Evolutionary conservation across 2,329 filamentous ascomycete species (phyloP).

Genomic region (Sphaerulina musiva): DNA sequence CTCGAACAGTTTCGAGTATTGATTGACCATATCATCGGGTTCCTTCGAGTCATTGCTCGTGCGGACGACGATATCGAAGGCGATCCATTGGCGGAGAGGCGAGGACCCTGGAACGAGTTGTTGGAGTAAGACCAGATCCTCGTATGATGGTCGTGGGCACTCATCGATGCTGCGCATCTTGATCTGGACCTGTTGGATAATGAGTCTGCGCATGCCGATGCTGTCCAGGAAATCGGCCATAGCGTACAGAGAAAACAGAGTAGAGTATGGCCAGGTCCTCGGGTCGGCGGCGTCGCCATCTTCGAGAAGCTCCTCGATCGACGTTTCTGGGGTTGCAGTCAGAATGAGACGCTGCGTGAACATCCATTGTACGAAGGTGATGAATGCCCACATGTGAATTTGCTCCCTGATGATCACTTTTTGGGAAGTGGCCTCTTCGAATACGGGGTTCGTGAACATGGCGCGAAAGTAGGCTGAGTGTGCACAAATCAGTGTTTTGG

Average conservation of each 20-base stretch:
- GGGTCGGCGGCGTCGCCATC: neutral
- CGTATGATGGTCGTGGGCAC: neutral
- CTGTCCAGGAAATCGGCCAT: slow-evolving; percentile 14
- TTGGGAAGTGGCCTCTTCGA: neutral
- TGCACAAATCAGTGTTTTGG: neutral
- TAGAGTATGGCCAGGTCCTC: slow-evolving; percentile 5
- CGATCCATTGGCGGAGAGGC: neutral
- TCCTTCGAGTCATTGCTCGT: too few species aligned
- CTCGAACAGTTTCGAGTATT: too few species aligned
- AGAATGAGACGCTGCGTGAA: slow-evolving; percentile 7
- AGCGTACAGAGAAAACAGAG: slow-evolving; percentile 12
- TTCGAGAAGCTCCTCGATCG: neutral
- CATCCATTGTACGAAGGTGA: slow-evolving; percentile 13
- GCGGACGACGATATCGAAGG: neutral
- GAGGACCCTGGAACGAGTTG: neutral
- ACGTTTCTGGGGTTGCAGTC: neutral
- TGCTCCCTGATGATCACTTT: neutral
- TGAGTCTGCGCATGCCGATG: slow-evolving; percentile 1
- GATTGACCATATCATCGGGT: too few species aligned
- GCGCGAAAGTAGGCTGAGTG: neutral
- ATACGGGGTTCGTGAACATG: neutral
- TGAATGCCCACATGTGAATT: slow-evolving; percentile 7
- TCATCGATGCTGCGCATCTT: neutral
- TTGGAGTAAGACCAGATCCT: neutral
- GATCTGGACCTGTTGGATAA: slow-evolving; percentile 10